phyloP scores from a whole-genome alignment of 805 yeast species.

The Suhomyces pyralidae region DNA sequence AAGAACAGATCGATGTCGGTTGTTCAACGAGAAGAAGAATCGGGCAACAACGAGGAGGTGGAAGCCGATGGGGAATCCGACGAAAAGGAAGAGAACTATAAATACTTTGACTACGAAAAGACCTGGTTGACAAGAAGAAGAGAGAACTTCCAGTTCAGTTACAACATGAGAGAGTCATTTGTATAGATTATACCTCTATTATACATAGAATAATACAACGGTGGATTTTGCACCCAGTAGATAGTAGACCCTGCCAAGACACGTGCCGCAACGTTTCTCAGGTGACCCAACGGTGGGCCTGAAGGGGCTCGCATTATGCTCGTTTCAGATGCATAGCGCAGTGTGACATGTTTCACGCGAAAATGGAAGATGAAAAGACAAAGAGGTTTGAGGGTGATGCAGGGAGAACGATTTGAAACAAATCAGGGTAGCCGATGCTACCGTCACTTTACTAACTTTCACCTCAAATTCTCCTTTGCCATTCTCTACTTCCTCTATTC shows the following conservation, averaged over 20 bases:
- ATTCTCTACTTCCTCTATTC: too few species aligned
- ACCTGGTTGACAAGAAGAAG: constrained; percentile 49
- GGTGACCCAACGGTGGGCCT: neutral
- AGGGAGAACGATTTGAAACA: neutral
- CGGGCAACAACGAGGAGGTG: constrained; percentile 8
- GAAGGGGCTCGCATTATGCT: neutral
- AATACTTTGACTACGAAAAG: constrained; percentile 79
- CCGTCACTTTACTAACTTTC: neutral
- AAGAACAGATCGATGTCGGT: constrained; percentile 25
- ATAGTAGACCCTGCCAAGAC: neutral
- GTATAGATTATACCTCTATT: too few species aligned
- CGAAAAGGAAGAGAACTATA: constrained; percentile 51
- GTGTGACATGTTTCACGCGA: neutral
- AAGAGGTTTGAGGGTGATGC: neutral
- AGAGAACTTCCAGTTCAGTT: constrained; percentile 35
- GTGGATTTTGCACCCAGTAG: neutral
- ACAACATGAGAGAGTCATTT: constrained; percentile 23
- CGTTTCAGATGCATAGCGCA: neutral
- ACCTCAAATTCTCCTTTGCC: too few species aligned
- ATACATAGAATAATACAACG: too few species aligned
- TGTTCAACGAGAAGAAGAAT: constrained; percentile 15
- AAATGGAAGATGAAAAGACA: neutral
- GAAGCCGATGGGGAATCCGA: constrained; percentile 18
- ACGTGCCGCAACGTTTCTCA: too few species aligned
- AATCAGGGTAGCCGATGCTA: neutral